Conservation (phyloP, 768 basidiomycete species). For the Sporobolomyces roseus region DNA sequence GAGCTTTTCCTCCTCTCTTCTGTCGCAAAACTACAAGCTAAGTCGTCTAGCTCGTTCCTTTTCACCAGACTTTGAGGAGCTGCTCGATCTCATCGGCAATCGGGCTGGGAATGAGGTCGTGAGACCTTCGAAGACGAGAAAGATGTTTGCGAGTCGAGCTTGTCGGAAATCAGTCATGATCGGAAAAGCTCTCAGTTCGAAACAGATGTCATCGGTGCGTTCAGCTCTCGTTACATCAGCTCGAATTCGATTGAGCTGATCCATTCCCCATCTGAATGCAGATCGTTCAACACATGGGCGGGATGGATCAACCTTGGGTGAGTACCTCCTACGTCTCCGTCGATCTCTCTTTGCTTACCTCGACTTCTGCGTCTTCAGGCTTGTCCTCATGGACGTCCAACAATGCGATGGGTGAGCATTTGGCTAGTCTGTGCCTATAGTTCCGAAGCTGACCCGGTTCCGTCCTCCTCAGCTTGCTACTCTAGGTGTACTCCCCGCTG, state of each 20-base stretch:
- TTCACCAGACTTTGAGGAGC: constrained; percentile 77
- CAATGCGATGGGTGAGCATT: constrained; percentile 48
- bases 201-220: constrained; percentile 65
- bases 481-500: neutral
- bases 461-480: neutral
- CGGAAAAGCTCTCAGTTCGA: constrained; percentile 66
- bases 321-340: constrained; percentile 35
- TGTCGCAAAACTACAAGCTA: neutral
- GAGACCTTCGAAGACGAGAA: constrained; percentile 82
- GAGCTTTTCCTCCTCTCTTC: constrained; percentile 15
- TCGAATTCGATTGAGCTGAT: neutral
- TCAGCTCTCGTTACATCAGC: neutral
- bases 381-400: constrained; percentile 49
- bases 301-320: constrained; percentile 25
- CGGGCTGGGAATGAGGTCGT: constrained; percentile 75
- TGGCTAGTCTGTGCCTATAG: neutral
- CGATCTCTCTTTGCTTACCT: constrained; percentile 24
- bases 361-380: constrained; percentile 13
- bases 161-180: constrained; percentile 92
- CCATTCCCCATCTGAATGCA: too few species aligned
- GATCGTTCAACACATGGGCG: neutral
- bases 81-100: constrained; percentile 79
- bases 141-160: constrained; percentile 95
- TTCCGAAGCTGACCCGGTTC: neutral
- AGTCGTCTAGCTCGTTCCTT: constrained; percentile 19